These are phyloP conservation scores for Salvia hispanica DNA, from an alignment of 257 asterid species.

Conservation along the genomic window DNA sequence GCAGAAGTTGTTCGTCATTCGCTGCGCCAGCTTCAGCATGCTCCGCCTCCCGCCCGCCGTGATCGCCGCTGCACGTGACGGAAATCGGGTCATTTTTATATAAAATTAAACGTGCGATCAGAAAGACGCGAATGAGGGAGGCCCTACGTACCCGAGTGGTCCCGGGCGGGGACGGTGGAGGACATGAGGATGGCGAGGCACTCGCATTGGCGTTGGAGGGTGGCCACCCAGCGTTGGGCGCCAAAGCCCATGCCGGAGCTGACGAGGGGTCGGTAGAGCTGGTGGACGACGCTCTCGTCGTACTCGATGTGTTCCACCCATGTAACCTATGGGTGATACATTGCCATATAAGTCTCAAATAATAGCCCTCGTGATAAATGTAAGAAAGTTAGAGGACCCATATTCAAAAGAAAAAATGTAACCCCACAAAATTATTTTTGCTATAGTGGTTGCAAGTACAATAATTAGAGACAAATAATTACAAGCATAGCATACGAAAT, in stretches of 20 bases:
- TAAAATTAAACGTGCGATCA: no score
- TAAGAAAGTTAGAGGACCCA: background rate
- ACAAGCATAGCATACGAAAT: slow-evolving; percentile 16
- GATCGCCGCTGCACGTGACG: slow-evolving; percentile 47
- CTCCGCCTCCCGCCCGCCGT: slow-evolving; percentile 86
- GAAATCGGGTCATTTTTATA: no score
- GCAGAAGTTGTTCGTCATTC: slow-evolving; percentile 91
- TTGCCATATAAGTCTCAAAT: background rate
- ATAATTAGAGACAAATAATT: slow-evolving; percentile 22
- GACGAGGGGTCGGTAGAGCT: slow-evolving; percentile 67
- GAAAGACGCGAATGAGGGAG: no score
- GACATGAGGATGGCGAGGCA: slow-evolving; percentile 94
- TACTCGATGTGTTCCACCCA: slow-evolving; percentile 93
- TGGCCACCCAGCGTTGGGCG: slow-evolving; percentile 85
- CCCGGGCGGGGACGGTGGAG: slow-evolving; percentile 49
- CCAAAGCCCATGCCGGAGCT: slow-evolving; percentile 92
- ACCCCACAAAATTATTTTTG: slow-evolving; percentile 29
- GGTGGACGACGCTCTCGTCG: slow-evolving; percentile 73
- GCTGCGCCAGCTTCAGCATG: slow-evolving; percentile 92
- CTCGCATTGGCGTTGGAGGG: slow-evolving; percentile 87
- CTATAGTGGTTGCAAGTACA: slow-evolving; percentile 17
- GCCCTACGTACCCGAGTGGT: slow-evolving; percentile 47
- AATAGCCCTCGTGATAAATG: background rate
- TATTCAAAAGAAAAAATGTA: background rate
- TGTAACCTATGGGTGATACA: slow-evolving; percentile 49